phyloP scores from a whole-genome alignment of 2,329 filamentous ascomycete species.

The Nemania sp. region DNA sequence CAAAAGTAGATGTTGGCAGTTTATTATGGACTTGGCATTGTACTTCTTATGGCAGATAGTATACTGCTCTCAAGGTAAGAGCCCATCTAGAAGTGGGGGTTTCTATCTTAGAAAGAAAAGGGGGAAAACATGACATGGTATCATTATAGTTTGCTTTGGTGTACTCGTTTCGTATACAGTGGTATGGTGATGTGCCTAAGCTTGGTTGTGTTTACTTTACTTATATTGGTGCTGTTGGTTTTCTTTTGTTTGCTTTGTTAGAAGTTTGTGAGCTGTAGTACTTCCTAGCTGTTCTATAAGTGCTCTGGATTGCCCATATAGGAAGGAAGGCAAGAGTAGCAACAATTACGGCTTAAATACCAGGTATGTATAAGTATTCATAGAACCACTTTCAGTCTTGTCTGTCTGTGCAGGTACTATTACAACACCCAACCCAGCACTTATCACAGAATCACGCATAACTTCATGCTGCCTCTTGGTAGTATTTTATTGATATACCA shows the following conservation, averaged over 20 bases:
- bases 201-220: too few species aligned
- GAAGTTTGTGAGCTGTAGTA: not conserved
- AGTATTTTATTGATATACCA: not conserved
- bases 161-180: too few species aligned
- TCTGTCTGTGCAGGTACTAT: too few species aligned
- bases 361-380: not conserved
- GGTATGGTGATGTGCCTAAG: too few species aligned
- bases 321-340: not conserved
- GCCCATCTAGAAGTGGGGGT: too few species aligned
- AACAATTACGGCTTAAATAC: not conserved
- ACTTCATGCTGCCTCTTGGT: not conserved
- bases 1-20: not conserved
- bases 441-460: too few species aligned
- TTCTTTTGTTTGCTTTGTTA: not conserved
- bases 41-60: not conserved
- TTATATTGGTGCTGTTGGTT: not conserved
- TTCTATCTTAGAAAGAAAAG: too few species aligned
- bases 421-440: too few species aligned
- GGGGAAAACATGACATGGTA: too few species aligned
- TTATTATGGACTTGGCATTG: not conserved
- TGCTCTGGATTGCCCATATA: not conserved
- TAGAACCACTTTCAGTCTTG: too few species aligned
- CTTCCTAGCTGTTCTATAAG: not conserved
- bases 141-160: too few species aligned
- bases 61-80: too few species aligned